phyloP scores from a whole-genome alignment of 768 basidiomycete species.

The Suillus weaverae region DNA sequence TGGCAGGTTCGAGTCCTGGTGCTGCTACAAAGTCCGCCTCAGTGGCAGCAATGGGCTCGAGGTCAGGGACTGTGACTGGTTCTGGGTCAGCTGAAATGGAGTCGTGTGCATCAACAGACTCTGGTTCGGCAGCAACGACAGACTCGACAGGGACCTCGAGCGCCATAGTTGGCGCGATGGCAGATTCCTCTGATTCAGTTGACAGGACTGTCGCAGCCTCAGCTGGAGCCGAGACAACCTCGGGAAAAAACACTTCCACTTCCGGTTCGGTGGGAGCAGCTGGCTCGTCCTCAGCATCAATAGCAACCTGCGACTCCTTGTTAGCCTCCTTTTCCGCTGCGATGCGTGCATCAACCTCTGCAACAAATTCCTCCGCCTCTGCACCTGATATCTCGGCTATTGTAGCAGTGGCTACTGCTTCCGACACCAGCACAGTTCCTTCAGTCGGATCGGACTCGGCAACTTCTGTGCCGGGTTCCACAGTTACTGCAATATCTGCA shows the following conservation, averaged over 20 bases:
- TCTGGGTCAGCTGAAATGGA: neutral
- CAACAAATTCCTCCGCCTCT: neutral
- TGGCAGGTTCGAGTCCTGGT: neutral
- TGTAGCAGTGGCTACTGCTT: neutral
- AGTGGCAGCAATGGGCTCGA: conserved; percentile 1
- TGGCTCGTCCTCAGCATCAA: neutral
- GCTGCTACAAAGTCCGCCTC: neutral
- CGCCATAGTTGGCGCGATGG: neutral
- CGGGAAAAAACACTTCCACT: neutral
- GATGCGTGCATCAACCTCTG: neutral
- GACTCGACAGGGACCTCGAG: neutral
- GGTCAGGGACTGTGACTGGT: neutral
- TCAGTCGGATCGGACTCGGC: neutral
- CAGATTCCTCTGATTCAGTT: neutral
- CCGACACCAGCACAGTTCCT: neutral
- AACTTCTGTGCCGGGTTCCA: neutral
- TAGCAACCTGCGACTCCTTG: neutral
- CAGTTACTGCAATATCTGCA: neutral
- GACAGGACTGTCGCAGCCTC: neutral
- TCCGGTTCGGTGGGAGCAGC: neutral
- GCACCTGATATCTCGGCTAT: neutral
- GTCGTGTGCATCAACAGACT: neutral
- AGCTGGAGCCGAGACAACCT: neutral
- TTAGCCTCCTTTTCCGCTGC: neutral
- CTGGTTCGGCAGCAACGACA: neutral